These are phyloP conservation scores for Conidiobolus incongruus DNA, from an alignment of 371 early-diverging fungal genomes.

Conservation along the genomic window DNA sequence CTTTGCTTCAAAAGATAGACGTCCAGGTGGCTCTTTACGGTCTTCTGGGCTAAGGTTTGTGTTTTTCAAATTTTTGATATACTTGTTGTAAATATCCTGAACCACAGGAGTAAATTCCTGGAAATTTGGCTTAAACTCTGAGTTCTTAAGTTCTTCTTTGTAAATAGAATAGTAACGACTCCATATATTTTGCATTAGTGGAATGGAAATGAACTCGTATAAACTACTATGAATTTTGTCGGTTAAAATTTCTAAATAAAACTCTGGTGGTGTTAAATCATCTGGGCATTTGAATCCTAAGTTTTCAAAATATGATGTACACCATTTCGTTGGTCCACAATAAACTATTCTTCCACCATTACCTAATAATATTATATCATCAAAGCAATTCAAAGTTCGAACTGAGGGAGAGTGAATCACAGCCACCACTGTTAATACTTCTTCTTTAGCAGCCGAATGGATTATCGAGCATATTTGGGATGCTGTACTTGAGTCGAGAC, in stretches of 20 bases:
- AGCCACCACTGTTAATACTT: constrained; percentile 35
- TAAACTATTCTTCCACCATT: constrained; percentile 38
- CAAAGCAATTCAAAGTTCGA: constrained; percentile 28
- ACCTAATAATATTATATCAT: constrained; percentile 39
- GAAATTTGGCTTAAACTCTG: neutral
- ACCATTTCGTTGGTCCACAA: constrained; percentile 21
- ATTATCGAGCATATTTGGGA: constrained; percentile 34
- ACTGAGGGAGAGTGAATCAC: constrained; percentile 58
- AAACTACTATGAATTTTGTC: constrained; percentile 8
- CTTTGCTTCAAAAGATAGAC: no score
- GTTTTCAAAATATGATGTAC: constrained; percentile 19
- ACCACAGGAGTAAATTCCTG: neutral
- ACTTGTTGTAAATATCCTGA: neutral
- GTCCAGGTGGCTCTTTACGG: no score
- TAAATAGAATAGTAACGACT: constrained; percentile 1
- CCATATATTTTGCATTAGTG: neutral
- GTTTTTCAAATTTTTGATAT: neutral
- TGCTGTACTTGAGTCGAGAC: constrained; percentile 51
- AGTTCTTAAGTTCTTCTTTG: neutral
- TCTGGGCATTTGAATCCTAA: constrained; percentile 31
- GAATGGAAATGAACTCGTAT: neutral
- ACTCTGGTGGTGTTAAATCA: constrained; percentile 30
- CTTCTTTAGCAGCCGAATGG: constrained; percentile 23
- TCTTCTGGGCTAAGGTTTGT: no score
- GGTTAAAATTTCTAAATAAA: constrained; percentile 19